A percentile compares a stretch with the other conserved stretches of the same genome.
Conservation (phyloP, 176 grass and related monocot genomes). For the Oryza australiensis region DNA sequence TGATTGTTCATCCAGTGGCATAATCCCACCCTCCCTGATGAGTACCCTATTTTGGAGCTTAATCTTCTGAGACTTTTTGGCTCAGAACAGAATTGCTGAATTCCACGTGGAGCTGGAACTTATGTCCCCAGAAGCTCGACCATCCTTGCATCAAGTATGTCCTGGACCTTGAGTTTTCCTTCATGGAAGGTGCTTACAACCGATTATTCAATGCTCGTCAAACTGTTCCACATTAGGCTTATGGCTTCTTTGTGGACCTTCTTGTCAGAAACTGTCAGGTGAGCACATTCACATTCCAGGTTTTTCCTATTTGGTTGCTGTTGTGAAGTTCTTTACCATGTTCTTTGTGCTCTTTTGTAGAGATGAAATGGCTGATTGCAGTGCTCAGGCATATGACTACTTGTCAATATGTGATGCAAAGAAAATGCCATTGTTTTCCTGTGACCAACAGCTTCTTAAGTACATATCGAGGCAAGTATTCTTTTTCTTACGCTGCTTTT, state of each 20-base stretch:
- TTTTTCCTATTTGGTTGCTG: background rate
- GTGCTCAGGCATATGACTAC: slow-evolving; percentile 74
- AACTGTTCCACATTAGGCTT: slow-evolving; percentile 70
- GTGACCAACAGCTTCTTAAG: slow-evolving; percentile 64
- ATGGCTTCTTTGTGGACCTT: slow-evolving; percentile 72
- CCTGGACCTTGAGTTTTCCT: slow-evolving; percentile 65
- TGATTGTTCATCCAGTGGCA: slow-evolving; percentile 46
- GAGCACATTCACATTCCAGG: background rate
- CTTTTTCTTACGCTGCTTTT: slow-evolving; percentile 3
- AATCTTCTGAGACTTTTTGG: slow-evolving; percentile 72
- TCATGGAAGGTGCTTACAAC: slow-evolving; percentile 84
- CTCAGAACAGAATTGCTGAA: slow-evolving; percentile 73
- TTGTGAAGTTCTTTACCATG: slow-evolving; percentile 23
- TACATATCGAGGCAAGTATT: slow-evolving; percentile 70
- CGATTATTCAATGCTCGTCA: slow-evolving; percentile 42
- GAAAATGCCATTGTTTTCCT: slow-evolving; percentile 72
- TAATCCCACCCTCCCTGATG: slow-evolving; percentile 57
- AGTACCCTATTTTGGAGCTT: slow-evolving; percentile 73
- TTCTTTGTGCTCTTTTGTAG: slow-evolving; percentile 26
- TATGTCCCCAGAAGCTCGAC: slow-evolving; percentile 48
- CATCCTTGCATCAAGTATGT: slow-evolving; percentile 77
- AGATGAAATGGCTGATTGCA: slow-evolving; percentile 83
- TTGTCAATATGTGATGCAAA: slow-evolving; percentile 59
- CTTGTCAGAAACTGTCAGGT: slow-evolving; percentile 74
- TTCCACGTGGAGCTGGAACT: slow-evolving; percentile 88